A percentile compares a stretch with the other conserved stretches of the same genome.
Evolutionary conservation across 345 rosid species (phyloP).

Genomic region (Aquilaria malaccensis): DNA sequence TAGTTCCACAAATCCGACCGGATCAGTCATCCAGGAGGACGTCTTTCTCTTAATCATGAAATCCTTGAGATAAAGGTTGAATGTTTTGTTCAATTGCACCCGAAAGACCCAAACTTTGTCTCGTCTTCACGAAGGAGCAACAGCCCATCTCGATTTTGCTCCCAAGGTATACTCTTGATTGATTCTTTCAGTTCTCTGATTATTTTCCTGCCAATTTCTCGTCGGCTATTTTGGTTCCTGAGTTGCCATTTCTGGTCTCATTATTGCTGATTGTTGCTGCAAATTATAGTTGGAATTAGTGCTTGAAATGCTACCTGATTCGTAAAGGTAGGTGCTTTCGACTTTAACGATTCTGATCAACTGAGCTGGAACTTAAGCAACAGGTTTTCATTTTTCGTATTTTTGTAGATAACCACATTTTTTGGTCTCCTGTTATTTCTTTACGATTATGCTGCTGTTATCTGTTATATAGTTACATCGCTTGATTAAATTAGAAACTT

Average conservation of each 20-base stretch:
- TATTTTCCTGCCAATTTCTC: neutral
- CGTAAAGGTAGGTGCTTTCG: neutral
- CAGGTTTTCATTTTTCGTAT: neutral
- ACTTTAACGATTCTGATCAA: neutral
- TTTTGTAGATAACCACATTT: conserved; percentile 1
- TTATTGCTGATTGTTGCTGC: neutral
- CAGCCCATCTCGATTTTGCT: conserved; percentile 10
- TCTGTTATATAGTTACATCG: too few relatives aligned
- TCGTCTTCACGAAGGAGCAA: neutral
- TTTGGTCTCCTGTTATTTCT: neutral
- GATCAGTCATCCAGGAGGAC: too few relatives aligned
- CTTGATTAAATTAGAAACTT: too few relatives aligned
- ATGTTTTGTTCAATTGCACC: too few relatives aligned
- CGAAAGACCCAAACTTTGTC: too few relatives aligned
- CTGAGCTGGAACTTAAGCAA: neutral
- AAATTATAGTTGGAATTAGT: conserved; percentile 4
- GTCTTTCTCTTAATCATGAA: too few relatives aligned
- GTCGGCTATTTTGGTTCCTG: neutral
- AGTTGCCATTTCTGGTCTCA: neutral
- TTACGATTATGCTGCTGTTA: too few relatives aligned
- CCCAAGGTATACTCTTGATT: conserved; percentile 3
- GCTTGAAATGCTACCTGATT: neutral
- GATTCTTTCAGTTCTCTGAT: neutral
- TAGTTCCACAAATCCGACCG: too few relatives aligned
- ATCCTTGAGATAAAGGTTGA: too few relatives aligned